Conservation (phyloP, 2,329 filamentous ascomycete genomes). For the Stenocarpella maydis region DNA sequence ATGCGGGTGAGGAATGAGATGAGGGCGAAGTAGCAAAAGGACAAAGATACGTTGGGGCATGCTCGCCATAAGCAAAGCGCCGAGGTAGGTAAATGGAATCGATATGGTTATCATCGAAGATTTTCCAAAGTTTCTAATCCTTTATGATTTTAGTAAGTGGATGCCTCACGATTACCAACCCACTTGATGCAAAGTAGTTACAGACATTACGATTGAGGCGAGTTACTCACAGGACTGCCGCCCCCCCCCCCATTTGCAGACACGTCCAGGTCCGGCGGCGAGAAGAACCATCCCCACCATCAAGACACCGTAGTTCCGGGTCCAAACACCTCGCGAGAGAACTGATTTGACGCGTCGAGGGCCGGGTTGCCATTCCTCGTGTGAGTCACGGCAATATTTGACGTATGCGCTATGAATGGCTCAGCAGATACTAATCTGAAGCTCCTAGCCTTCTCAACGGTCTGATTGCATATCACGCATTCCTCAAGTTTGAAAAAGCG, state of each 20-base stretch:
- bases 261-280: background rate
- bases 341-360: background rate
- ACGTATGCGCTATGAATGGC: no score
- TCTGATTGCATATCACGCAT: background rate
- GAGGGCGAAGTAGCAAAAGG: conserved; percentile 50
- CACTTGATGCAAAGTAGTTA: no score
- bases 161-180: no score
- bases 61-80: conserved; percentile 43
- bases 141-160: background rate
- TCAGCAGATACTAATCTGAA: no score
- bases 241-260: background rate
- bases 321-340: background rate
- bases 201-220: no score
- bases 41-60: conserved; percentile 51
- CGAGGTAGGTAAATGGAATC: background rate
- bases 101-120: background rate
- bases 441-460: no score
- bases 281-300: background rate
- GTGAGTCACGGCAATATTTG: no score
- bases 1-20: conserved; percentile 54
- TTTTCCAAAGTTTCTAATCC: background rate
- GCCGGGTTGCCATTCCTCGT: background rate
- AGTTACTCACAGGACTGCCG: background rate
- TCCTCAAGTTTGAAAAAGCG: background rate
- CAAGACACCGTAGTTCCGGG: background rate